Percentiles rank a stretch among this genome's conserved stretches.
Evolutionary conservation across 1,284 basidiomycete genomes (phyloP).

Genomic region (Cystobasidiaceae sp.): DNA sequence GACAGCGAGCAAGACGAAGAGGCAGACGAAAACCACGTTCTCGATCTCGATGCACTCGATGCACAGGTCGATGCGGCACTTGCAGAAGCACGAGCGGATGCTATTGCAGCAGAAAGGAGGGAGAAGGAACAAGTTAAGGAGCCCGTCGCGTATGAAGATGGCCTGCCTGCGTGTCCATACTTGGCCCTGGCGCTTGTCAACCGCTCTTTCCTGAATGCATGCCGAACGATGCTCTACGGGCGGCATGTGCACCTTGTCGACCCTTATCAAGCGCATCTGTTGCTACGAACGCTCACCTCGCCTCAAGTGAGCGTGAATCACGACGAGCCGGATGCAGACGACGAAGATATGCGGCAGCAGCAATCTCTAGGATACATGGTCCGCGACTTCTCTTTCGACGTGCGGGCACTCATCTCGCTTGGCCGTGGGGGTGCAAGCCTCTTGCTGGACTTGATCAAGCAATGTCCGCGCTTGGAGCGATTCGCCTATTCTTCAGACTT

Average conservation of each 20-base stretch:
- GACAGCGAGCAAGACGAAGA: slow-evolving; percentile 1
- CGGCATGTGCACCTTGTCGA: slow-evolving; percentile 6
- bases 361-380: slow-evolving; percentile 30
- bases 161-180: slow-evolving; percentile 34
- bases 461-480: slow-evolving; percentile 30
- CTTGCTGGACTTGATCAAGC: slow-evolving; percentile 32
- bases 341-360: slow-evolving; percentile 11
- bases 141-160: slow-evolving; percentile 32
- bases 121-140: background rate
- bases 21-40: slow-evolving; percentile 9
- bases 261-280: slow-evolving; percentile 26
- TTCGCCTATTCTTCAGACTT: slow-evolving; percentile 30
- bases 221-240: slow-evolving; percentile 34
- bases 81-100: slow-evolving; percentile 21
- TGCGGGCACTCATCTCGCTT: slow-evolving; percentile 3
- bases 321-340: slow-evolving; percentile 18
- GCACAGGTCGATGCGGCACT: background rate
- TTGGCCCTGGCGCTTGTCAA: slow-evolving; percentile 37
- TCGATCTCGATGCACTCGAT: too few species aligned
- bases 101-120: background rate
- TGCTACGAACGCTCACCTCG: slow-evolving; percentile 31
- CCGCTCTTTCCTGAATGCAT: slow-evolving; percentile 38
- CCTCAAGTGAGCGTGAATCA: slow-evolving; percentile 3
- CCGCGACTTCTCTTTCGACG: slow-evolving; percentile 10
- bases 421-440: slow-evolving; percentile 34